These are phyloP conservation scores for Xylariales sp. DNA, from an alignment of 2,329 filamentous ascomycete species.

Conservation along the genomic window DNA sequence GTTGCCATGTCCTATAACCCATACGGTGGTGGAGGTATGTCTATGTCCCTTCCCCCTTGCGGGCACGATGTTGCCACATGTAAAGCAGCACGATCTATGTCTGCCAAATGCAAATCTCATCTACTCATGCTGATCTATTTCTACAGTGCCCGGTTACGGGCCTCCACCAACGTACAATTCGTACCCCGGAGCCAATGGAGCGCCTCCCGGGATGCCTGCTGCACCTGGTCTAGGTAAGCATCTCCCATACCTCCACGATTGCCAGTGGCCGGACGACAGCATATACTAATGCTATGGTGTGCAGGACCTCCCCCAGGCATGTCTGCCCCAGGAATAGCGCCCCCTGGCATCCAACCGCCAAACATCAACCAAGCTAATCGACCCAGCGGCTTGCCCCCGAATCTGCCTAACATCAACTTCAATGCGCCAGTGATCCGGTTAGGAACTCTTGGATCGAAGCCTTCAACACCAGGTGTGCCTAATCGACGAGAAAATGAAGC, in stretches of 20 bases:
- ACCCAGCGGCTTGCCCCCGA: slow-evolving; percentile 76
- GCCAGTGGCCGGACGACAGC: no score
- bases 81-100: no score
- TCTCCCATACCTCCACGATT: neutral
- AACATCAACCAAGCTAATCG: slow-evolving; percentile 72
- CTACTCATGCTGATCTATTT: no score
- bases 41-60: no score
- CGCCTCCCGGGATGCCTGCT: slow-evolving; percentile 66
- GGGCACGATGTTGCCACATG: no score
- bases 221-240: slow-evolving; percentile 82
- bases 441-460: slow-evolving; percentile 71
- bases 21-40: slow-evolving; percentile 51
- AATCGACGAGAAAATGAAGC: slow-evolving; percentile 44
- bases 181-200: slow-evolving; percentile 56
- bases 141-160: slow-evolving; percentile 62
- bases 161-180: slow-evolving; percentile 68
- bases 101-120: no score
- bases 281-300: slow-evolving; percentile 11
- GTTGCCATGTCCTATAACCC: slow-evolving; percentile 53
- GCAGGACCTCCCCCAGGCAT: slow-evolving; percentile 75
- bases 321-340: slow-evolving; percentile 75
- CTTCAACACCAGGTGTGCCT: slow-evolving; percentile 32
- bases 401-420: slow-evolving; percentile 98
- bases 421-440: slow-evolving; percentile 93
- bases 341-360: slow-evolving; percentile 72